Conservation (phyloP, 2,329 filamentous ascomycete genomes). For the Cercospora berteroae region DNA sequence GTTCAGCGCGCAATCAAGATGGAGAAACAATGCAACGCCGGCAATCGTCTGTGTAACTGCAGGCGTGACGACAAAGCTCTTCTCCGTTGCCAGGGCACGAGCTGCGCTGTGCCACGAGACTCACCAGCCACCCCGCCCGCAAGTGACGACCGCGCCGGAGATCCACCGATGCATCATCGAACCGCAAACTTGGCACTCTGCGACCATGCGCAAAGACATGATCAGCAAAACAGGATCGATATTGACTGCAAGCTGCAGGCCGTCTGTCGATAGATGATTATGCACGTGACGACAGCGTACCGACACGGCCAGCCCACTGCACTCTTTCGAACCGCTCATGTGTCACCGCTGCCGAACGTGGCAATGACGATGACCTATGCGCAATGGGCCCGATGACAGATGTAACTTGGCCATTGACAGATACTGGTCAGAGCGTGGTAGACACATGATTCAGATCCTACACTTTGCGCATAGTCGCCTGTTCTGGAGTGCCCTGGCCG, state of each 20-base stretch:
- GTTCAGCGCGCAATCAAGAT: background rate
- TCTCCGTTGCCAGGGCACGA: background rate
- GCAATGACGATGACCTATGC: background rate
- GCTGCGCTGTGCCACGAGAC: background rate
- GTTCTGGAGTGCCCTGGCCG: background rate
- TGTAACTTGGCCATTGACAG: background rate
- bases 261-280: background rate
- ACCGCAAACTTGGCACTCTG: background rate
- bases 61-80: background rate
- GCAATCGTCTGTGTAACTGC: background rate
- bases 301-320: background rate
- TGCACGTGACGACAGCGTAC: background rate
- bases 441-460: background rate
- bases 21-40: background rate
- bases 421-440: background rate
- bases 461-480: background rate
- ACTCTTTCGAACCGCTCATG: background rate
- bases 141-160: background rate
- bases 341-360: background rate
- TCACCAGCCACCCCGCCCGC: background rate
- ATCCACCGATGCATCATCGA: background rate
- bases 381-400: background rate
- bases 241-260: background rate
- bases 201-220: background rate
- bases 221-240: conserved; percentile 1